Conservation (phyloP, 352 stramenopile species). For the Globisporangium iwayamae region DNA sequence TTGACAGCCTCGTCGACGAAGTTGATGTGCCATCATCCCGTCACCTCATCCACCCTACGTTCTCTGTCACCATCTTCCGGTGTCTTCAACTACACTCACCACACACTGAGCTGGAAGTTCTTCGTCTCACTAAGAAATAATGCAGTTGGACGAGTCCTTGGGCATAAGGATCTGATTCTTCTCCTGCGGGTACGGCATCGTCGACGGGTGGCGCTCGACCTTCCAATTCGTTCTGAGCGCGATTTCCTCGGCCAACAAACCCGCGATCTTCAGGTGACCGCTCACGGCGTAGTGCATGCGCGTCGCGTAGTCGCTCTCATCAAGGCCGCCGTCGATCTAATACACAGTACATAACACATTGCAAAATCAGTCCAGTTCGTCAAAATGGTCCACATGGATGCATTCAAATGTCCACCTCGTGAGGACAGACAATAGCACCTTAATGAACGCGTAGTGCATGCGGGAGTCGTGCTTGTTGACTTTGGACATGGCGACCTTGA, state of each 20-base stretch:
- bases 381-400: background rate
- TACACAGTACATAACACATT: background rate
- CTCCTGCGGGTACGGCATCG: constrained; percentile 75
- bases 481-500: constrained; percentile 80
- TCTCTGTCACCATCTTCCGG: background rate
- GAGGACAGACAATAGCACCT: constrained; percentile 27
- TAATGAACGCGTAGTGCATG: constrained; percentile 82
- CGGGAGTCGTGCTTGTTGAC: constrained; percentile 73
- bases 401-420: background rate
- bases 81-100: background rate
- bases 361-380: background rate
- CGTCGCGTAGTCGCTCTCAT: constrained; percentile 68
- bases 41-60: background rate
- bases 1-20: background rate
- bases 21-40: constrained; percentile 7
- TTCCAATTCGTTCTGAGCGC: constrained; percentile 62
- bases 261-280: constrained; percentile 80
- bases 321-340: constrained; percentile 64
- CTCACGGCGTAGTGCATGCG: constrained; percentile 83
- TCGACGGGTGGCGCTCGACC: constrained; percentile 41
- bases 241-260: constrained; percentile 69
- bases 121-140: constrained; percentile 7
- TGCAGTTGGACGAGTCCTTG: constrained; percentile 34
- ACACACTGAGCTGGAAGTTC: background rate
- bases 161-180: constrained; percentile 77